Conservation (phyloP, 164 flowering plant genomes). For the Magnolia kwangsiensis region DNA sequence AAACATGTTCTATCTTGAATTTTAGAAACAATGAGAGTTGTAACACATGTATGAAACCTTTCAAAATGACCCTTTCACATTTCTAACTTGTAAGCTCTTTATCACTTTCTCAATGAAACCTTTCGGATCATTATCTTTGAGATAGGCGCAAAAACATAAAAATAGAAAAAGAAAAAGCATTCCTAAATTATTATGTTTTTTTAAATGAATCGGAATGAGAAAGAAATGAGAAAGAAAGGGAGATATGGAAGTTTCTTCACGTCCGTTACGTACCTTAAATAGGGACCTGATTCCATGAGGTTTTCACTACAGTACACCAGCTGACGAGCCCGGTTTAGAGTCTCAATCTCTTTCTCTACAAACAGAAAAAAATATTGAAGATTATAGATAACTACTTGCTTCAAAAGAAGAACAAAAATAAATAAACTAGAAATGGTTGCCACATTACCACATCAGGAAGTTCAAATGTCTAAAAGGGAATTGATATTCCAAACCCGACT, state of each 20-base stretch:
- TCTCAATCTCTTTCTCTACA: constrained; percentile 90
- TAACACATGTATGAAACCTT: background rate
- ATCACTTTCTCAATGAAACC: too few species aligned
- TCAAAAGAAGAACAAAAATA: background rate
- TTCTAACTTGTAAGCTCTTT: too few species aligned
- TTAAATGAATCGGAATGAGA: background rate
- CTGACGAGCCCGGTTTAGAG: constrained; percentile 84
- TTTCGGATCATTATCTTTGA: too few species aligned
- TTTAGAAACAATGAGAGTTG: background rate
- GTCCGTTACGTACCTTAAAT: constrained; percentile 43
- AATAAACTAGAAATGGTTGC: background rate
- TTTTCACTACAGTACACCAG: constrained; percentile 69
- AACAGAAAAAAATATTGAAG: background rate
- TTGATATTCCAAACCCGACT: too few species aligned
- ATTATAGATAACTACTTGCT: background rate
- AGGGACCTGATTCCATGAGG: constrained; percentile 33
- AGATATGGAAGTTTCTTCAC: background rate
- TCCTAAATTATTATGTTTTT: background rate
- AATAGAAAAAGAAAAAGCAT: background rate
- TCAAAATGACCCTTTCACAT: background rate
- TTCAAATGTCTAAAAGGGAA: too few species aligned
- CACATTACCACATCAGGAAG: background rate
- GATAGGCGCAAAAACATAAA: background rate
- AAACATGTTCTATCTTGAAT: background rate
- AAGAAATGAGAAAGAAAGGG: background rate